Conservation (phyloP, 441 rosid genomes). For the Rhodomyrtus psidioides region DNA sequence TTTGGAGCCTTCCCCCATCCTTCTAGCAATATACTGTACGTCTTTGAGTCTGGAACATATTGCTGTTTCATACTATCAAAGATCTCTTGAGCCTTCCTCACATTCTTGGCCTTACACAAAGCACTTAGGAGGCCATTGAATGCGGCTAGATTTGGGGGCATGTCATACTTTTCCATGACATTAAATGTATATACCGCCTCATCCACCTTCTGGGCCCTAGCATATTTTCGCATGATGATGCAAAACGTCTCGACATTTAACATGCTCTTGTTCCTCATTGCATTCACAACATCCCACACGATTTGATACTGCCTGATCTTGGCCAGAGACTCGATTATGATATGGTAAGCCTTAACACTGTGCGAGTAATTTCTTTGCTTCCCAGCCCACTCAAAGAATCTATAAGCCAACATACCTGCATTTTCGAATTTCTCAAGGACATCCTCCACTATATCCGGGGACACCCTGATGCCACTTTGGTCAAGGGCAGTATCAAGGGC, state of each 20-base stretch:
- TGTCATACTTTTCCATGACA: conserved; percentile 71
- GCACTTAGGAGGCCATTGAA: conserved; percentile 78
- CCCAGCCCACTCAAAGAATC: conserved; percentile 84
- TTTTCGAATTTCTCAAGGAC: conserved; percentile 60
- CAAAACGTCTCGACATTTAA: conserved; percentile 76
- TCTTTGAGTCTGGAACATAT: conserved; percentile 58
- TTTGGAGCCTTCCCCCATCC: conserved; percentile 94
- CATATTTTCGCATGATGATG: conserved; percentile 80
- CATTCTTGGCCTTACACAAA: conserved; percentile 80
- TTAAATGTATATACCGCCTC: conserved; percentile 81
- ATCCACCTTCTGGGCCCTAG: conserved; percentile 67
- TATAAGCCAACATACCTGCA: conserved; percentile 74
- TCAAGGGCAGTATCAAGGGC: conserved; percentile 63
- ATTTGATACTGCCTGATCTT: conserved; percentile 78
- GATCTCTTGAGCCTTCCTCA: conserved; percentile 85
- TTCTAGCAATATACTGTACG: conserved; percentile 77
- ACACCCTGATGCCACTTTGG: conserved; percentile 57
- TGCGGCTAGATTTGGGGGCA: conserved; percentile 55
- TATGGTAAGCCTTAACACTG: conserved; percentile 60
- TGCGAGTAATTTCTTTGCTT: conserved; percentile 67
- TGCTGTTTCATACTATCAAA: conserved; percentile 50
- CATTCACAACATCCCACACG: conserved; percentile 78
- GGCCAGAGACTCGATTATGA: conserved; percentile 63
- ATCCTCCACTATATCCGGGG: conserved; percentile 53
- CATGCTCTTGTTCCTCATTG: conserved; percentile 59